Conservation (phyloP, 164 flowering plant genomes). For the Protea cynaroides region DNA sequence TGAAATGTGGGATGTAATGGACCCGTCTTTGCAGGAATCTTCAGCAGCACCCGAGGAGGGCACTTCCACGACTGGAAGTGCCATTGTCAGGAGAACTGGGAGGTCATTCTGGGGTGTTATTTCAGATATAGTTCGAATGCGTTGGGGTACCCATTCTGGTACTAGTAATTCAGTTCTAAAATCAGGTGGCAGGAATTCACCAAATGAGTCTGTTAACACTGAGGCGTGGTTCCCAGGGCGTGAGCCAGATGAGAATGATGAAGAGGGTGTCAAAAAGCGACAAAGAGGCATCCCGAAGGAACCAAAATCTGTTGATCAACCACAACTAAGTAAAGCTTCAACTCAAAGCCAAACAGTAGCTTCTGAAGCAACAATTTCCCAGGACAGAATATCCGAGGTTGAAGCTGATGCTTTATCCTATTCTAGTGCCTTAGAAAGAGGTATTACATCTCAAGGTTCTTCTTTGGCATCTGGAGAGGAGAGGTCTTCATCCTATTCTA, state of each 20-base stretch:
- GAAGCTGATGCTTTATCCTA: slow-evolving; percentile 25
- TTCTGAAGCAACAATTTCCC: slow-evolving; percentile 19
- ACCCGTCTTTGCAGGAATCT: slow-evolving; percentile 33
- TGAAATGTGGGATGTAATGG: slow-evolving; percentile 73
- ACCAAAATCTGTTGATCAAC: slow-evolving; percentile 23
- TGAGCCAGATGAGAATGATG: slow-evolving; percentile 53
- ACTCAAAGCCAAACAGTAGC: slow-evolving; percentile 26
- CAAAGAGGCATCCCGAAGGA: slow-evolving; percentile 23
- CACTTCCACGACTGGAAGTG: slow-evolving; percentile 23
- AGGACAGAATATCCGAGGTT: slow-evolving; percentile 13
- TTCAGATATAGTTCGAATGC: slow-evolving; percentile 46
- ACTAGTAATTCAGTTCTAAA: slow-evolving; percentile 34
- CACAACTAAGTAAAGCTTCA: slow-evolving; percentile 17
- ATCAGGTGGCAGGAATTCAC: slow-evolving; percentile 44
- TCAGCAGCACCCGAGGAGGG: slow-evolving; percentile 31
- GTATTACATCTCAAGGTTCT: slow-evolving; percentile 19
- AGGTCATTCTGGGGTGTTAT: slow-evolving; percentile 74
- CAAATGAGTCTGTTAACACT: slow-evolving; percentile 58
- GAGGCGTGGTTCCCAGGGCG: slow-evolving; percentile 81
- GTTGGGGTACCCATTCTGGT: slow-evolving; percentile 55
- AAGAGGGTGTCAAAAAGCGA: slow-evolving; percentile 28
- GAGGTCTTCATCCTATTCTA: not conserved
- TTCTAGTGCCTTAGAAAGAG: slow-evolving; percentile 20
- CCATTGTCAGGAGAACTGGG: slow-evolving; percentile 44
- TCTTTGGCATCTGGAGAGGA: slow-evolving; percentile 28